These are phyloP conservation scores for Penicillium sp. DNA, from an alignment of 2,329 filamentous ascomycete species.

Conservation along the genomic window DNA sequence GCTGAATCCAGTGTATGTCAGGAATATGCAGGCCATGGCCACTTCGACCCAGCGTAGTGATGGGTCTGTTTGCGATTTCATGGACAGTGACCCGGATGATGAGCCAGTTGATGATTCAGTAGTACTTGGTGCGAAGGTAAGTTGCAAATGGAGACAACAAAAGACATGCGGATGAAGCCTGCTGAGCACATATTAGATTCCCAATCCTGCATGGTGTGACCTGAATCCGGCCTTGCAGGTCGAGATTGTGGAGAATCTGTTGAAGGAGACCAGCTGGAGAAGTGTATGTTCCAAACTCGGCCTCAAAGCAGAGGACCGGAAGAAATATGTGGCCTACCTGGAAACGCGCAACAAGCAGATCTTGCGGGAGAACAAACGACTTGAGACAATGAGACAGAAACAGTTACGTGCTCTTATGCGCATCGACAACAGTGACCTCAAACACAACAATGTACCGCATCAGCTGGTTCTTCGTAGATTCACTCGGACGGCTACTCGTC, in stretches of 20 bases:
- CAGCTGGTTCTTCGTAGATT: conserved; percentile 28
- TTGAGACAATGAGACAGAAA: conserved; percentile 32
- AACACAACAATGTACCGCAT: conserved; percentile 19
- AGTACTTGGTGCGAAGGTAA: conserved; percentile 8
- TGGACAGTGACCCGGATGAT: conserved; percentile 22
- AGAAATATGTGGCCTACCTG: conserved; percentile 16
- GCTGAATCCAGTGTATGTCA: conserved; percentile 24
- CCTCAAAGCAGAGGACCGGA: conserved; percentile 21
- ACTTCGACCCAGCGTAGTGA: neutral
- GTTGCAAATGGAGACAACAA: neutral
- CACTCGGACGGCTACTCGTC: conserved; percentile 16
- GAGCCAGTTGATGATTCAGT: conserved; percentile 6
- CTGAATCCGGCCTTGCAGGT: conserved; percentile 29
- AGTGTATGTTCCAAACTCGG: conserved; percentile 22
- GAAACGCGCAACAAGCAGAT: conserved; percentile 24
- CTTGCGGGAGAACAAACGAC: conserved; percentile 23
- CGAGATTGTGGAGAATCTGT: conserved; percentile 35
- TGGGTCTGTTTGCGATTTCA: neutral
- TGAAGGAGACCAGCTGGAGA: conserved; percentile 18
- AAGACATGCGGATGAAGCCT: no score
- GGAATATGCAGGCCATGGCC: conserved; percentile 26
- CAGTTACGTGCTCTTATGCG: conserved; percentile 30
- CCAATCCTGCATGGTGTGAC: conserved; percentile 30
- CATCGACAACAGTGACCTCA: conserved; percentile 30
- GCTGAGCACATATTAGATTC: conserved; percentile 3